These are phyloP conservation scores for Penicillium sp. DNA, from an alignment of 2,329 filamentous ascomycete genomes.

Conservation along the genomic window DNA sequence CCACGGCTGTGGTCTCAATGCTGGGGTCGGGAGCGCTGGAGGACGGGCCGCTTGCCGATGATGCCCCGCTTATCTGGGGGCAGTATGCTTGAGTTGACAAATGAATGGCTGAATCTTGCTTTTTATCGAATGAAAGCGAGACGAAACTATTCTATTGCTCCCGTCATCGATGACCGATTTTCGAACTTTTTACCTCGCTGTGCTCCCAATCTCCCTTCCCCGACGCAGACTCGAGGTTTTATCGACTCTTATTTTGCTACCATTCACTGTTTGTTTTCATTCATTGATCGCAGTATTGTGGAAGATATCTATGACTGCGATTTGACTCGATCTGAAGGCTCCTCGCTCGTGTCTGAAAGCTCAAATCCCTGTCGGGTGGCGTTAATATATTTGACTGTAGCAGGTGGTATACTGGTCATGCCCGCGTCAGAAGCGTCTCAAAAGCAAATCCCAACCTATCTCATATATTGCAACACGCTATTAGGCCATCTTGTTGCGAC, in stretches of 20 bases:
- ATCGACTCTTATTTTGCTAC: constrained; percentile 5
- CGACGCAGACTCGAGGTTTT: not conserved
- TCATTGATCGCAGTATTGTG: not conserved
- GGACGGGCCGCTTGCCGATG: constrained; percentile 11
- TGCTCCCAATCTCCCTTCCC: not conserved
- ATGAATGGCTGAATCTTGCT: constrained; percentile 14
- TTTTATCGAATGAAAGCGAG: constrained; percentile 10
- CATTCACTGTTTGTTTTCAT: constrained; percentile 6
- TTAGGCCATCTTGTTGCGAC: constrained; percentile 7
- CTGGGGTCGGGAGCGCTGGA: constrained; percentile 14
- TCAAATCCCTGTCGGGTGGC: not conserved
- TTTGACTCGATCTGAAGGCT: no score
- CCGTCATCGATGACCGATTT: constrained; percentile 3
- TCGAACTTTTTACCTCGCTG: not conserved
- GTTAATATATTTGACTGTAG: constrained; percentile 3
- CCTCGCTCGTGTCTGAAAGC: not conserved
- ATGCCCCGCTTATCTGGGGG: constrained; percentile 12
- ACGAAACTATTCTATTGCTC: constrained; percentile 6
- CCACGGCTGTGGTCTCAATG: constrained; percentile 11
- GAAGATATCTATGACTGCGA: not conserved
- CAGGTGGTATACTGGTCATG: not conserved
- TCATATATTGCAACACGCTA: constrained; percentile 11
- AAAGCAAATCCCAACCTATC: constrained; percentile 2
- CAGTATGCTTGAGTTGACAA: constrained; percentile 12
- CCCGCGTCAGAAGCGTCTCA: constrained; percentile 1